phyloP scores from a whole-genome alignment of 148 eudicot genomes.

The Selenicereus undatus region DNA sequence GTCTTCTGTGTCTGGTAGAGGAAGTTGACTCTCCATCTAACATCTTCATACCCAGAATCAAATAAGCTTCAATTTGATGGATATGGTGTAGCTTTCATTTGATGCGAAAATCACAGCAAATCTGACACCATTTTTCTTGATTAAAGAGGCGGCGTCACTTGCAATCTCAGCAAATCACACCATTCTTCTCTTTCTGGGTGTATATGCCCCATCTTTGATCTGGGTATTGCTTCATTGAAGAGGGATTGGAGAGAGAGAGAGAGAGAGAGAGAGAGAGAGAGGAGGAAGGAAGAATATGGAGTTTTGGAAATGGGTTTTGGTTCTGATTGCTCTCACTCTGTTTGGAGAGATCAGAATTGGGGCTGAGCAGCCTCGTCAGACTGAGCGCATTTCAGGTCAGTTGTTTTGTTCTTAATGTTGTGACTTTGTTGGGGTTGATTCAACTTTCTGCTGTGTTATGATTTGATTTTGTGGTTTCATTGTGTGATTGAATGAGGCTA shows the following conservation, averaged over 20 bases:
- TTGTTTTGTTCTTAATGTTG: not conserved
- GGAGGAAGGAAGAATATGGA: conserved; percentile 12
- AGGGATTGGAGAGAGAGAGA: not conserved
- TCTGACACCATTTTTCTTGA: not conserved
- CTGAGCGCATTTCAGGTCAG: conserved; percentile 49
- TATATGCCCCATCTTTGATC: not conserved
- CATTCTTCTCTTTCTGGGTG: not conserved
- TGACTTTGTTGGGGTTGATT: not conserved
- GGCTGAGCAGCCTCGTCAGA: conserved; percentile 30
- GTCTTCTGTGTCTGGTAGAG: conserved; percentile 7
- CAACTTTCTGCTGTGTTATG: not conserved
- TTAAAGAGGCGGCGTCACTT: not conserved
- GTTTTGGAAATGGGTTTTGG: conserved; percentile 26
- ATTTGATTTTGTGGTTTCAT: conserved; percentile 2
- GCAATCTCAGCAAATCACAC: not conserved
- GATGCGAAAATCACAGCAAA: not conserved
- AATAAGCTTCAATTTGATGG: not conserved
- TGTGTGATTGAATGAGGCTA: not conserved
- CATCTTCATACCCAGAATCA: not conserved
- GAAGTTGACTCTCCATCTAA: conserved; percentile 25
- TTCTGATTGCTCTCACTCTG: conserved; percentile 13
- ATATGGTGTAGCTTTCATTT: not conserved
- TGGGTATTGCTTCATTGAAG: conserved; percentile 6
- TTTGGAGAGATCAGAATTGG: conserved; percentile 3
- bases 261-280: not conserved